phyloP scores from a whole-genome alignment of 2,329 filamentous ascomycete genomes.

The Calonectria hongkongensis region DNA sequence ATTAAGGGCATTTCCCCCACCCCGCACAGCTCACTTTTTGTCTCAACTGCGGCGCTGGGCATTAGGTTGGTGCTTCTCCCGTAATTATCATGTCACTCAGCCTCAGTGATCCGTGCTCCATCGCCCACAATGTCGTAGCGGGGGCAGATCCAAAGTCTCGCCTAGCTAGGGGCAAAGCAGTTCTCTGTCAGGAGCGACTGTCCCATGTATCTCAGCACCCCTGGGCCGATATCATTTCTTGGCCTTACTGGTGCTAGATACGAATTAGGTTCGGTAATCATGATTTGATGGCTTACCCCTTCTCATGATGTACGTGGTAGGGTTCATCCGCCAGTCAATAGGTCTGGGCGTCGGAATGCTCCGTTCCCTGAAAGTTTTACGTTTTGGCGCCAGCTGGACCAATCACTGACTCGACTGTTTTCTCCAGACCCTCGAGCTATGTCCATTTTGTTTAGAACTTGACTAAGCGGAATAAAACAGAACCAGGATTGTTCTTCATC shows the following conservation, averaged over 20 bases:
- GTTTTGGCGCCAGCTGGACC: neutral
- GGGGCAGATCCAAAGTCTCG: neutral
- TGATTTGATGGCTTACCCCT: neutral
- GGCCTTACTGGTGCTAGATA: neutral
- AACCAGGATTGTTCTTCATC: neutral
- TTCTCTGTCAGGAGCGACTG: neutral
- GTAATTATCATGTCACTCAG: neutral
- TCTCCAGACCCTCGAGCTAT: neutral
- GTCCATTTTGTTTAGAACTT: neutral
- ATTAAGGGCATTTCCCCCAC: too few species aligned
- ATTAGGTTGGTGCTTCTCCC: neutral
- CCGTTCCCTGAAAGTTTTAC: neutral
- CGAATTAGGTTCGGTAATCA: neutral
- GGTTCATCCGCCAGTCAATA: neutral
- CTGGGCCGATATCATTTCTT: too few species aligned
- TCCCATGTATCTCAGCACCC: neutral
- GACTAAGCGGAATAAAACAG: neutral
- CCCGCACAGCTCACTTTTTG: neutral
- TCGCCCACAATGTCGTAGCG: neutral
- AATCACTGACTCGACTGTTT: too few species aligned
- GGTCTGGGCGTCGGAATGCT: neutral
- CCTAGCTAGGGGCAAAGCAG: neutral
- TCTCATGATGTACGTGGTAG: too few species aligned
- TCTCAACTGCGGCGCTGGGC: neutral
- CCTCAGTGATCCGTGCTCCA: neutral